Base-by-base conservation (phyloP, 306 rosid species). In the Coriaria nepalensis region DNA sequence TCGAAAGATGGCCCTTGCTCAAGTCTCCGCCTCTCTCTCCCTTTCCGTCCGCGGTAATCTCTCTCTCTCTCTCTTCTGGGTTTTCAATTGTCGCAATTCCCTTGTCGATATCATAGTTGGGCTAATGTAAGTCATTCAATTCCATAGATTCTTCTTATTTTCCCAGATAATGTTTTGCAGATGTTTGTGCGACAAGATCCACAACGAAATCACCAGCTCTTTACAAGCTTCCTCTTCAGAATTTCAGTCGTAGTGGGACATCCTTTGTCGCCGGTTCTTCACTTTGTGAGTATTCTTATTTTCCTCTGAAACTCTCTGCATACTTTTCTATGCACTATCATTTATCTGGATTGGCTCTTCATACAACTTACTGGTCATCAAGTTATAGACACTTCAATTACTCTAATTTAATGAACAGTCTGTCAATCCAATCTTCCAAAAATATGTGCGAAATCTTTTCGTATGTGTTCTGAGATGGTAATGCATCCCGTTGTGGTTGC, bases 191-290 rank as follows among this genome's bases (percentile, higher is more conserved):
- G 45, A 47, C 73, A 73, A 52, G 68, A 55, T 44, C 74, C n/a
- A 50, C 71, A 20, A 15, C 66, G 38, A 69, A 73, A 47, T 45
- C 13, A 44, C 14, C 52, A 63, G 36, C 69, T 8, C 65, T 68
- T 59, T 55, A 65, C 55, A 66, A 63, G 57, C 61, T 67, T 70
- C 50, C 68, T 9, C 59, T 37, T n/a, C 47, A 63, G 10, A 68
- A 14, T 43, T 59, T 62, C 14, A 34, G 49, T 49, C 49, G 59
- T 29, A 11, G 57, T 47, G 72, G 76, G 34, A 36, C 88, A 2
- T 37, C 80, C 52, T 88, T 81, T 33, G 41, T 61, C 47, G 57
- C 90, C 49, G 95, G 96, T 45, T 76, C 80, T 38, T 81, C 88
- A 6, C 81, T 83, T 3, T 45, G 96, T 81, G 79, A 57, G 70